Evolutionary conservation across 257 asterid species (phyloP).

Genomic region (Craterostigma plantagineum): DNA sequence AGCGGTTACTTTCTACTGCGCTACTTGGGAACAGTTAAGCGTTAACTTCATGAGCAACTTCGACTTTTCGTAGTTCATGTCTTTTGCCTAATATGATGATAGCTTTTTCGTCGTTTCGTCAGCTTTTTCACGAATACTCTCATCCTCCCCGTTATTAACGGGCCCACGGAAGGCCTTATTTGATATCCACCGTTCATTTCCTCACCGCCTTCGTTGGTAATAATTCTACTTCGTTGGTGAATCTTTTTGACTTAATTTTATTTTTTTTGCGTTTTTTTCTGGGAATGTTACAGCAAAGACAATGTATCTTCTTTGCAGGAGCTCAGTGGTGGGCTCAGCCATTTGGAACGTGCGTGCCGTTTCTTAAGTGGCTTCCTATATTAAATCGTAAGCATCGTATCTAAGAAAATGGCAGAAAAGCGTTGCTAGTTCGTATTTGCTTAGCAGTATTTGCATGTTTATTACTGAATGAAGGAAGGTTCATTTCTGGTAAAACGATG

Average conservation of each 20-base stretch:
- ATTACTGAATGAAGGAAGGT: too few relatives aligned
- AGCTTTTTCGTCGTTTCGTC: too few relatives aligned
- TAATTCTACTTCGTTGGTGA: constrained; percentile 9
- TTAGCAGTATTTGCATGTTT: too few relatives aligned
- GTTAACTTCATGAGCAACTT: constrained; percentile 4
- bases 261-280: too few relatives aligned
- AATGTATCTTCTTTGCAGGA: constrained; percentile 42
- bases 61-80: background rate
- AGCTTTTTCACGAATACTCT: constrained; percentile 85
- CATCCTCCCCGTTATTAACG: constrained; percentile 83
- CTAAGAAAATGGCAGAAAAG: constrained; percentile 2
- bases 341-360: constrained; percentile 50
- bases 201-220: constrained; percentile 64
- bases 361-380: constrained; percentile 60
- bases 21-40: constrained; percentile 89
- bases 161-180: constrained; percentile 90
- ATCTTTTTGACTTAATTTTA: too few relatives aligned
- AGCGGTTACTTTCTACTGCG: constrained; percentile 65
- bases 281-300: too few relatives aligned
- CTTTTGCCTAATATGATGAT: too few relatives aligned
- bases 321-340: constrained; percentile 85
- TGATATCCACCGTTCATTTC: constrained; percentile 58
- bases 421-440: too few relatives aligned
- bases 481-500: constrained; percentile 3
- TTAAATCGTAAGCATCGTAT: constrained; percentile 37